phyloP scores from a whole-genome alignment of 2,329 filamentous ascomycete genomes.

The Teratosphaeria pseudoeucalypti region DNA sequence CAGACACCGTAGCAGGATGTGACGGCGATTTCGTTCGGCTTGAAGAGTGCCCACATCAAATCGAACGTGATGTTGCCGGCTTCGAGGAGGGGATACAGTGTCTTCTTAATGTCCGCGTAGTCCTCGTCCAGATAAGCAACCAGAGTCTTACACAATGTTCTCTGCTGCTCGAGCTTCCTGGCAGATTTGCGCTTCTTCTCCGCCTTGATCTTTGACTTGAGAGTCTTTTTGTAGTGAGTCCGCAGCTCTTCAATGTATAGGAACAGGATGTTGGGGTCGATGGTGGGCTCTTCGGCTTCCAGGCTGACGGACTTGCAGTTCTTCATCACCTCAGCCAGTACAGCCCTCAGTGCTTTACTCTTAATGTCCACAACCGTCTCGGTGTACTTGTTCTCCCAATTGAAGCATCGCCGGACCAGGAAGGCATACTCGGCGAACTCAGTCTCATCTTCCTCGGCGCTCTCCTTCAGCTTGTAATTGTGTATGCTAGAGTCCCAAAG shows the following conservation, averaged over 20 bases:
- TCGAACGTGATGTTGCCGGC: constrained; percentile 82
- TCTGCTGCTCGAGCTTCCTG: constrained; percentile 49
- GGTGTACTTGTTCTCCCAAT: constrained; percentile 72
- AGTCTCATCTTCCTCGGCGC: constrained; percentile 51
- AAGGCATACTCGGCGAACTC: constrained; percentile 75
- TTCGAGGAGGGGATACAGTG: constrained; percentile 68
- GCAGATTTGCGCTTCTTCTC: constrained; percentile 52
- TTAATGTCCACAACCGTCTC: constrained; percentile 73
- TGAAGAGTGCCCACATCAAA: constrained; percentile 79
- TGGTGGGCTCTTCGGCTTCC: constrained; percentile 65
- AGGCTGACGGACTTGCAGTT: constrained; percentile 68
- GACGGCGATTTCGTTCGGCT: constrained; percentile 72
- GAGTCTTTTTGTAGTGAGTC: constrained; percentile 45
- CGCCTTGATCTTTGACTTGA: constrained; percentile 50
- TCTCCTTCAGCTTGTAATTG: constrained; percentile 59
- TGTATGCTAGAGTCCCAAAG: constrained; percentile 48
- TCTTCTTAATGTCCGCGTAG: constrained; percentile 67
- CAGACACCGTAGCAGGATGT: constrained; percentile 63
- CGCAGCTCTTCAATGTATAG: constrained; percentile 72
- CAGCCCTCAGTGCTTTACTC: constrained; percentile 65
- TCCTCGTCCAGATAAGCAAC: constrained; percentile 72
- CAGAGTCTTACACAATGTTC: constrained; percentile 59
- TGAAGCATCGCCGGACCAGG: constrained; percentile 71
- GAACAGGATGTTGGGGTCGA: constrained; percentile 39
- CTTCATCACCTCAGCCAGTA: constrained; percentile 60